Conservation (phyloP, 106 monocot species). For the Cymbidium sinense region DNA sequence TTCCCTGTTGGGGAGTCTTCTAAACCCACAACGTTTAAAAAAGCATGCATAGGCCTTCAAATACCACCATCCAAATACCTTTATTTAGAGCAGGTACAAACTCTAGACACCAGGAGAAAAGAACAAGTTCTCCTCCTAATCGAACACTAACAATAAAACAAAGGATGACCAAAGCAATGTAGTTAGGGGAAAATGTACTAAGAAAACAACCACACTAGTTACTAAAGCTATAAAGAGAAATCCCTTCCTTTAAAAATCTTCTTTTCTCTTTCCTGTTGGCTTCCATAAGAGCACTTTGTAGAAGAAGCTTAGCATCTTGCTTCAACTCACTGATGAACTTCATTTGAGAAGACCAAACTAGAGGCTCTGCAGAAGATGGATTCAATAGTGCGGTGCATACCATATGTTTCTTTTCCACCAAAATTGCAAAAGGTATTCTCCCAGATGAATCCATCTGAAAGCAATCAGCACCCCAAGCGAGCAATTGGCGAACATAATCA, state of each 20-base stretch:
- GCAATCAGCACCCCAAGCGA: conserved; percentile 93
- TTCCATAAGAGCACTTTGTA: conserved; percentile 75
- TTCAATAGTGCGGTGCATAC: conserved; percentile 84
- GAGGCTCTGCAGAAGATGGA: conserved; percentile 80
- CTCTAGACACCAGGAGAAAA: conserved; percentile 82
- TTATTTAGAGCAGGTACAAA: conserved; percentile 65
- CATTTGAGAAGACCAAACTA: conserved; percentile 87
- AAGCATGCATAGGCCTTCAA: no score
- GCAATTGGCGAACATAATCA: conserved; percentile 79
- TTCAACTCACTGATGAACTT: conserved; percentile 89
- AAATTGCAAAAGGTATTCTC: conserved; percentile 70
- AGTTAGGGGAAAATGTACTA: conserved; percentile 53
- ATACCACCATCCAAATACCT: conserved; percentile 76
- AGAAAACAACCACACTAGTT: conserved; percentile 41
- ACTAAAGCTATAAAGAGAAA: conserved; percentile 64
- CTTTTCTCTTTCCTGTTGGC: no score
- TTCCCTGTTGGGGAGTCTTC: no score
- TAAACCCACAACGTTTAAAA: no score
- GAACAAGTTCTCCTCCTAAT: conserved; percentile 74
- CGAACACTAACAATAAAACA: conserved; percentile 61
- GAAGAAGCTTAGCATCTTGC: conserved; percentile 56
- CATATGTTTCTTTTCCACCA: conserved; percentile 56
- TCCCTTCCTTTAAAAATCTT: conserved; percentile 54
- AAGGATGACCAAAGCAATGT: conserved; percentile 30
- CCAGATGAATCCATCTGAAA: conserved; percentile 78